Percentiles rank a stretch among this genome's conserved stretches.
These are phyloP conservation scores for Drosera spatulata DNA, from an alignment of 179 eudicot genomes.

Conservation along the genomic window DNA sequence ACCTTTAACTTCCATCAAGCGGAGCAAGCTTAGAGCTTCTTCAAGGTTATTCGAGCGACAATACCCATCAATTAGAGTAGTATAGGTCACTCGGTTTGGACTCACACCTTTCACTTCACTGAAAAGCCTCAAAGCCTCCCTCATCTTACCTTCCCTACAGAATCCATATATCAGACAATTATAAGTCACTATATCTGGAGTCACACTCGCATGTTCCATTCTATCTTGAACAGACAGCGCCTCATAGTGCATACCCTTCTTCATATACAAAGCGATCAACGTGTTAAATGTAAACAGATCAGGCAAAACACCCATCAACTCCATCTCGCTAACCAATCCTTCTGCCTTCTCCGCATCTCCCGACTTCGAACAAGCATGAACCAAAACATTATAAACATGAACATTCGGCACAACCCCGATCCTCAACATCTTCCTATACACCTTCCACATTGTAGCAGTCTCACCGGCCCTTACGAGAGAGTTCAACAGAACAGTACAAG, in stretches of 20 bases:
- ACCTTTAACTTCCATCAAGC: conserved; percentile 31
- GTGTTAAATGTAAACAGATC: conserved; percentile 37
- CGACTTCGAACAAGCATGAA: conserved; percentile 37
- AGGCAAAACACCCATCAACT: conserved; percentile 21
- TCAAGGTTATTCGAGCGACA: conserved; percentile 37
- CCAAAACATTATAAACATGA: conserved; percentile 36
- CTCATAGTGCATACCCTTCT: conserved; percentile 34
- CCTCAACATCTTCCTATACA: conserved; percentile 36
- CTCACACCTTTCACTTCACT: conserved; percentile 25
- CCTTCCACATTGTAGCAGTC: conserved; percentile 58
- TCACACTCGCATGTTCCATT: conserved; percentile 24
- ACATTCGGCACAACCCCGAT: conserved; percentile 30
- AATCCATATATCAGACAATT: conserved; percentile 29
- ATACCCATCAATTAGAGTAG: conserved; percentile 52
- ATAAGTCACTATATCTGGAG: conserved; percentile 35
- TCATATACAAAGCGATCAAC: conserved; percentile 30
- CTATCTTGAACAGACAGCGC: conserved; percentile 31
- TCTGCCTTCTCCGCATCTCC: conserved; percentile 34
- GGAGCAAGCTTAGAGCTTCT: conserved; percentile 32
- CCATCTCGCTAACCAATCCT: conserved; percentile 31
- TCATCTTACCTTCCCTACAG: conserved; percentile 42
- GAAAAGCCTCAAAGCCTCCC: conserved; percentile 50
- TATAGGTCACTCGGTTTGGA: conserved; percentile 46
- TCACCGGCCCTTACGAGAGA: conserved; percentile 58
- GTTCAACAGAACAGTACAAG: conserved; percentile 71